Evolutionary conservation across 2,329 filamentous ascomycete species (phyloP).

Genomic region (Neoarthrinium moseri): DNA sequence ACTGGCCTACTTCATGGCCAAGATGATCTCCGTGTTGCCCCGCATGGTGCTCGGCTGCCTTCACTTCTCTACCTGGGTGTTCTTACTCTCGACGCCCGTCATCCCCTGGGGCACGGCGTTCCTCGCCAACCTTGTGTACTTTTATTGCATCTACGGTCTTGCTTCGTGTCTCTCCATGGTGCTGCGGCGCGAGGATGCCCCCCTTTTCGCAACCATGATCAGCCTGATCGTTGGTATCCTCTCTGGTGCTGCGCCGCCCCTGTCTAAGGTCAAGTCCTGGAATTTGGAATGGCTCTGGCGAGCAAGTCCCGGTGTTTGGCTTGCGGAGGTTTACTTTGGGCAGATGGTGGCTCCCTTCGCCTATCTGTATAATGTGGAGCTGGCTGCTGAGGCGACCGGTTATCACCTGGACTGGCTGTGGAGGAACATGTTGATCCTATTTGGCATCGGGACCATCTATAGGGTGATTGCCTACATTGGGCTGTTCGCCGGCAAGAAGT

Average conservation of each 20-base stretch:
- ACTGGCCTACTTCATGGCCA: constrained; percentile 55
- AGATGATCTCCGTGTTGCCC: constrained; percentile 49
- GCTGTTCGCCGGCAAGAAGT: constrained; percentile 29
- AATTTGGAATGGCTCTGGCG: constrained; percentile 57
- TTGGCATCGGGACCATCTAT: constrained; percentile 43
- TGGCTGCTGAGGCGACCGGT: constrained; percentile 41
- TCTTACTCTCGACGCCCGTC: constrained; percentile 46
- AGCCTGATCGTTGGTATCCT: constrained; percentile 53
- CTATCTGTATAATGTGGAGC: constrained; percentile 50
- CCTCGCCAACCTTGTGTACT: constrained; percentile 51
- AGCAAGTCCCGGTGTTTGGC: constrained; percentile 51
- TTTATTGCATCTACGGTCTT: constrained; percentile 58
- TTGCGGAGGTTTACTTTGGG: constrained; percentile 55
- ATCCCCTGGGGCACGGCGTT: constrained; percentile 50
- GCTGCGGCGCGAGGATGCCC: constrained; percentile 54
- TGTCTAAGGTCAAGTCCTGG: constrained; percentile 49
- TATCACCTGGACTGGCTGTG: constrained; percentile 43
- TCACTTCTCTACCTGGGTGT: constrained; percentile 53
- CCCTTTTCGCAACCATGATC: constrained; percentile 54
- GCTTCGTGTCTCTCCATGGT: constrained; percentile 53
- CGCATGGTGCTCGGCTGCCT: constrained; percentile 50
- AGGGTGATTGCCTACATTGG: constrained; percentile 43
- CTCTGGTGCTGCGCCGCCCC: constrained; percentile 49
- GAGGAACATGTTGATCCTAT: constrained; percentile 42
- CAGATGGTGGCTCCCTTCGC: constrained; percentile 46